These are phyloP conservation scores for Dillenia suffruticosa DNA, from an alignment of 164 flowering plant genomes.

Conservation along the genomic window DNA sequence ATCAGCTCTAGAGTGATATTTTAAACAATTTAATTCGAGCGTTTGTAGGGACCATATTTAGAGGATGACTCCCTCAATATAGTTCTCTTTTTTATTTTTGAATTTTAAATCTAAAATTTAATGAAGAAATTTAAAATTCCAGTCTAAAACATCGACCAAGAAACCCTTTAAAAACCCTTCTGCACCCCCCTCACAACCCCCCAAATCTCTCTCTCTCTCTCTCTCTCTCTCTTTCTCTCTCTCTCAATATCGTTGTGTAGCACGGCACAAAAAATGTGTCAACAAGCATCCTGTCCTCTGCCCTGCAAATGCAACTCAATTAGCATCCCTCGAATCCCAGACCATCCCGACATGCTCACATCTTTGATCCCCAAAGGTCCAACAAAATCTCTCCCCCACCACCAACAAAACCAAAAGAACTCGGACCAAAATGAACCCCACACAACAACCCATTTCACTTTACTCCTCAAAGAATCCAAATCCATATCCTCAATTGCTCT, in stretches of 20 bases:
- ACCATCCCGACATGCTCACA: conserved; percentile 14
- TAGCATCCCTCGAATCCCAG: too few species aligned
- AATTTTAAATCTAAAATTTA: too few species aligned
- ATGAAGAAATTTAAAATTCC: too few species aligned
- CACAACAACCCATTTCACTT: too few species aligned
- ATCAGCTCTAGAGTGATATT: too few species aligned
- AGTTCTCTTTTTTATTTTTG: too few species aligned
- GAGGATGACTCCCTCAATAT: too few species aligned
- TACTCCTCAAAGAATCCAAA: neutral
- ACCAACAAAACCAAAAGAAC: conserved; percentile 1
- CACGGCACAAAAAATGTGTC: conserved; percentile 11
- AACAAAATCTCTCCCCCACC: conserved; percentile 4
- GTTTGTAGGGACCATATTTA: too few species aligned
- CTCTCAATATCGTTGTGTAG: neutral
- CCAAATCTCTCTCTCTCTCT: conserved; percentile 6
- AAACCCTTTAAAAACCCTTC: conserved; percentile 12
- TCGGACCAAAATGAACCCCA: neutral
- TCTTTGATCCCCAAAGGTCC: conserved; percentile 27
- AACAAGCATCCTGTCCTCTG: conserved; percentile 5
- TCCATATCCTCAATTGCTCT: conserved; percentile 31
- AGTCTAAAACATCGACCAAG: too few species aligned
- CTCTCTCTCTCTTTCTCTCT: conserved; percentile 18
- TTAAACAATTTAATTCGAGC: too few species aligned
- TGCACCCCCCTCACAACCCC: neutral
- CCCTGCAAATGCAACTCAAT: conserved; percentile 11